These are phyloP conservation scores for Willaertia magna DNA, from an alignment of 208 protist genomes.

Conservation along the genomic window DNA sequence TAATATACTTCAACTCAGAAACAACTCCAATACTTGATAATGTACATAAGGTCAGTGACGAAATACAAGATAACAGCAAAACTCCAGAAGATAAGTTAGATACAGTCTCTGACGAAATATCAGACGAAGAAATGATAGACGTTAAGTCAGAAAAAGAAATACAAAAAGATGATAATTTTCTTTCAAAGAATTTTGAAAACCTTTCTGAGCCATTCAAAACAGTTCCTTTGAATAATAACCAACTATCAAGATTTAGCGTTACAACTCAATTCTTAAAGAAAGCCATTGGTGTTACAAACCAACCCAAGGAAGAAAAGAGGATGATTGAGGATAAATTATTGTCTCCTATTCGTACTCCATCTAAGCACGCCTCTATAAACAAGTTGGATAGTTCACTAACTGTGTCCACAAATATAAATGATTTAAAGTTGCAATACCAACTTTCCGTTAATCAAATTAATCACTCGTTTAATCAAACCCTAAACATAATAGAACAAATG, in stretches of 20 bases:
- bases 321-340: not conserved
- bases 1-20: not conserved
- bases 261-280: not conserved
- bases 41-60: not conserved
- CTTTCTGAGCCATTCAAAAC: not conserved
- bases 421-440: too few species aligned
- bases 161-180: not conserved
- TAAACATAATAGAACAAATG: not conserved
- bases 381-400: not conserved
- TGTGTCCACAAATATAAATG: too few species aligned
- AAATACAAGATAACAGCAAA: not conserved
- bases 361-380: not conserved
- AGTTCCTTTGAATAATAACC: not conserved
- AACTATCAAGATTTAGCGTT: not conserved
- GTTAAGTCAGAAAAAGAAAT: not conserved
- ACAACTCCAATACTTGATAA: not conserved
- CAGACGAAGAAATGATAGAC: not conserved
- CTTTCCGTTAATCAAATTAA: not conserved
- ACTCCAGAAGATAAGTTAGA: not conserved
- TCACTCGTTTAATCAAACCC: not conserved
- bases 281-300: not conserved
- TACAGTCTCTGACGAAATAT: not conserved
- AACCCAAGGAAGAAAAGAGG: not conserved
- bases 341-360: not conserved
- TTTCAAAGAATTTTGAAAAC: not conserved